These are phyloP conservation scores for Lablab purpureus DNA, from an alignment of 306 rosid species.

Conservation along the genomic window DNA sequence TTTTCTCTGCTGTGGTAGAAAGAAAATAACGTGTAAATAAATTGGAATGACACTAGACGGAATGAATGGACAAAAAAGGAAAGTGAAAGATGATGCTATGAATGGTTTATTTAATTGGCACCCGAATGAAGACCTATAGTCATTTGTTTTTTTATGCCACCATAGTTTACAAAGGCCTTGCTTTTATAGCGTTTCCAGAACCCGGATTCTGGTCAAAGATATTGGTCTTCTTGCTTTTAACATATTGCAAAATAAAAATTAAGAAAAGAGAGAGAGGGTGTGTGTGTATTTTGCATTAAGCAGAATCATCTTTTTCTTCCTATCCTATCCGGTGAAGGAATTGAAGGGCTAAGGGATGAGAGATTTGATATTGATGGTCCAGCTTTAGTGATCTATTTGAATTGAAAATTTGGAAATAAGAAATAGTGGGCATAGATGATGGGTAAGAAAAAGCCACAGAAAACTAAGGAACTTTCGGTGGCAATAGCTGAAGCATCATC, in stretches of 20 bases:
- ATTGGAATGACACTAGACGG: background rate
- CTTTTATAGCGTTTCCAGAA: constrained; percentile 49
- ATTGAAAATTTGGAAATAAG: background rate
- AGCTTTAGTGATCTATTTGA: background rate
- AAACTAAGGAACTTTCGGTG: constrained; percentile 73
- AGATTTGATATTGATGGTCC: constrained; percentile 36
- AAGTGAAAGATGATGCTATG: constrained; percentile 23
- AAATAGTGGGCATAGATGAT: constrained; percentile 39
- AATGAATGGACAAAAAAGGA: constrained; percentile 34
- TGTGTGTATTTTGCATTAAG: constrained; percentile 31
- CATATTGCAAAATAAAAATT: constrained; percentile 3
- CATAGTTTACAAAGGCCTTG: constrained; percentile 35
- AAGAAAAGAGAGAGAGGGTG: constrained; percentile 3
- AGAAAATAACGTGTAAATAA: background rate
- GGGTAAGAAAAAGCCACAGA: constrained; percentile 84
- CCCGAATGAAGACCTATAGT: constrained; percentile 32
- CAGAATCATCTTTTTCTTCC: constrained; percentile 24
- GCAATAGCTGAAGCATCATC: constrained; percentile 87
- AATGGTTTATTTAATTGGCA: constrained; percentile 36
- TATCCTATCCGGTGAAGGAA: background rate
- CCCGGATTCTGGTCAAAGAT: constrained; percentile 62
- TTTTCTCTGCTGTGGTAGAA: background rate
- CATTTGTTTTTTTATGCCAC: constrained; percentile 33
- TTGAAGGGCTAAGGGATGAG: constrained; percentile 6
- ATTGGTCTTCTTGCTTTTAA: constrained; percentile 50